Conservation (phyloP, 768 basidiomycete species). For the Naganishia randhawae region DNA sequence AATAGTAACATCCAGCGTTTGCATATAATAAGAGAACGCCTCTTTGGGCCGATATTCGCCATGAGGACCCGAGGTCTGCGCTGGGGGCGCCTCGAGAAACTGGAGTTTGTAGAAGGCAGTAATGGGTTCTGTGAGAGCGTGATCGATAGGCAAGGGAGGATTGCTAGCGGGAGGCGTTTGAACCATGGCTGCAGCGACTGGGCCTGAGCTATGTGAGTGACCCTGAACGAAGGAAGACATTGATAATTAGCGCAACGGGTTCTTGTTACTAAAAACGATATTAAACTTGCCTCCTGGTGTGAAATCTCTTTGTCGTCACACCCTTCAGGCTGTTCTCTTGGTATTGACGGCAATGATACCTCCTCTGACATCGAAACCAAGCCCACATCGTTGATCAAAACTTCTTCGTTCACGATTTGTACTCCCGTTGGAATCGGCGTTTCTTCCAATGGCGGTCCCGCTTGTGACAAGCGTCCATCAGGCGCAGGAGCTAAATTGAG, state of each 20-base stretch:
- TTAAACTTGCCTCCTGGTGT: background rate
- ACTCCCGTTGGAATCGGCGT: slow-evolving; percentile 14
- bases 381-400: slow-evolving; percentile 8
- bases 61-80: slow-evolving; percentile 3
- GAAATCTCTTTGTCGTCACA: background rate
- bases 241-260: background rate
- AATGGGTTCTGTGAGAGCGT: slow-evolving; percentile 46
- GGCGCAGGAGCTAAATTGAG: slow-evolving; percentile 5
- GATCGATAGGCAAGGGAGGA: slow-evolving; percentile 44
- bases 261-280: background rate
- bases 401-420: slow-evolving; percentile 18
- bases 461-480: background rate
- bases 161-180: slow-evolving; percentile 8
- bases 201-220: background rate
- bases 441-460: background rate
- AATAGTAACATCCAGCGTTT: slow-evolving; percentile 89
- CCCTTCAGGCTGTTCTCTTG: background rate
- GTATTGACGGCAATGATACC: background rate
- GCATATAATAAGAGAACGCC: slow-evolving; percentile 93
- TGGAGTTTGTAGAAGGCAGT: slow-evolving; percentile 50
- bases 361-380: slow-evolving; percentile 3
- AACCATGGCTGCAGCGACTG: background rate
- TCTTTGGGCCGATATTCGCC: slow-evolving; percentile 29
- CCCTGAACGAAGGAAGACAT: background rate
- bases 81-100: slow-evolving; percentile 31